Percentiles rank a stretch among this genome's conserved stretches.
Evolutionary conservation across 257 asterid species (phyloP).

Genomic region (Eustoma russellianum): DNA sequence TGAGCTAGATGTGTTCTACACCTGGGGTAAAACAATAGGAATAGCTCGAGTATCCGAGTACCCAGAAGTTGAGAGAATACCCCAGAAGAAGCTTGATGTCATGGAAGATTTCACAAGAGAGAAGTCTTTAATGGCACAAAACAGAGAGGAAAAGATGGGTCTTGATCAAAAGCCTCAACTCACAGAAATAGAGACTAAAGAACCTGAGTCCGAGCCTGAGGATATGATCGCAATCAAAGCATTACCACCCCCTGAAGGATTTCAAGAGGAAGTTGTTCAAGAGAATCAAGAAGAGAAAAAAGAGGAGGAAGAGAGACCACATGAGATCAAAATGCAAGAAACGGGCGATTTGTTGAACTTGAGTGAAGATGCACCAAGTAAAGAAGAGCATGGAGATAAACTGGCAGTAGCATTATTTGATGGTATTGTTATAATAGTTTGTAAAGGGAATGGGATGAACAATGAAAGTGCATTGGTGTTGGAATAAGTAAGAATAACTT

Average conservation of each 20-base stretch:
- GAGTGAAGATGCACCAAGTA: conserved; percentile 42
- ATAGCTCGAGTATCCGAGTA: conserved; percentile 64
- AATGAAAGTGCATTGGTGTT: too few species aligned
- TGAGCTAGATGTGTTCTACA: conserved; percentile 64
- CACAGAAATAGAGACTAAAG: conserved; percentile 1
- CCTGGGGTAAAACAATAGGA: conserved; percentile 62
- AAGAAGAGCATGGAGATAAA: conserved; percentile 51
- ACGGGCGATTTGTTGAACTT: conserved; percentile 68
- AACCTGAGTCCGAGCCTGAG: not conserved
- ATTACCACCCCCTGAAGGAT: conserved; percentile 65
- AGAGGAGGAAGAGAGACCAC: conserved; percentile 16
- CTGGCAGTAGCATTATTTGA: conserved; percentile 77
- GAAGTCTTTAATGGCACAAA: conserved; percentile 34
- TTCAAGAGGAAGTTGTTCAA: conserved; percentile 6
- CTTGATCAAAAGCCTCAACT: conserved; percentile 22
- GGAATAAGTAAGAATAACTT: too few species aligned
- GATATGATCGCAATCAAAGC: conserved; percentile 61
- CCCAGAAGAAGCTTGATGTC: conserved; percentile 64
- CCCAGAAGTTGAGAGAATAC: conserved; percentile 72
- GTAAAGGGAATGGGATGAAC: too few species aligned
- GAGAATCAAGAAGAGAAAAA: conserved; percentile 17
- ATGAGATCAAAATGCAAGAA: conserved; percentile 24
- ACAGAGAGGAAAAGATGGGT: conserved; percentile 9
- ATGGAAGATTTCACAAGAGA: conserved; percentile 78
- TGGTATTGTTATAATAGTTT: too few species aligned